Percentiles rank a stretch among this genome's conserved stretches.
phyloP scores from a whole-genome alignment of 805 yeast species.

The Candida qinlingensis region DNA sequence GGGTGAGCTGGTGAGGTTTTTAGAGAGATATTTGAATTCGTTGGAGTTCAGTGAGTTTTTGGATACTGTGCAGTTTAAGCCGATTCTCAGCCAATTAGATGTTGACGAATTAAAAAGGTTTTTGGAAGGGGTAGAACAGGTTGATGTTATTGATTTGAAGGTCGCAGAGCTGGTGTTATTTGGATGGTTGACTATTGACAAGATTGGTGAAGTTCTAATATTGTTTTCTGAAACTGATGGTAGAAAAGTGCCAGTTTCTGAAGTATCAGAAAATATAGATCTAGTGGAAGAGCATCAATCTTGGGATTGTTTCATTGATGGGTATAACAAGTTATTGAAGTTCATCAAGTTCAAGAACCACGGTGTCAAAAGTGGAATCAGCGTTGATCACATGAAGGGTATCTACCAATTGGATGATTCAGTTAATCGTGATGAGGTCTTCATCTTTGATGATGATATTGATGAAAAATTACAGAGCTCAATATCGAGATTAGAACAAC shows the following conservation, averaged over 20 bases:
- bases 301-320: slow-evolving; percentile 5
- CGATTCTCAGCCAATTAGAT: neutral
- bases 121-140: neutral
- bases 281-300: slow-evolving; percentile 2
- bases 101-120: neutral
- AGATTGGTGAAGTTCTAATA: neutral
- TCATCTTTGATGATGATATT: neutral
- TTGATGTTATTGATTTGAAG: neutral
- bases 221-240: slow-evolving; percentile 3
- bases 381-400: neutral
- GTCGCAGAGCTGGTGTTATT: neutral
- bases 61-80: neutral
- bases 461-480: slow-evolving; percentile 7
- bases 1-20: neutral
- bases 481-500: slow-evolving; percentile 7
- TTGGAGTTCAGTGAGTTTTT: neutral
- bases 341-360: neutral
- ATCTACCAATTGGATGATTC: neutral
- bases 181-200: slow-evolving; percentile 1
- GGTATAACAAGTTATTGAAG: neutral
- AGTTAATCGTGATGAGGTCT: neutral
- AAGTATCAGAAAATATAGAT: neutral
- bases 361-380: neutral
- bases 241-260: slow-evolving; percentile 1
- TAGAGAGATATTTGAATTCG: neutral